These are phyloP conservation scores for Carallia brachiata DNA, from an alignment of 345 rosid genomes.

Conservation along the genomic window DNA sequence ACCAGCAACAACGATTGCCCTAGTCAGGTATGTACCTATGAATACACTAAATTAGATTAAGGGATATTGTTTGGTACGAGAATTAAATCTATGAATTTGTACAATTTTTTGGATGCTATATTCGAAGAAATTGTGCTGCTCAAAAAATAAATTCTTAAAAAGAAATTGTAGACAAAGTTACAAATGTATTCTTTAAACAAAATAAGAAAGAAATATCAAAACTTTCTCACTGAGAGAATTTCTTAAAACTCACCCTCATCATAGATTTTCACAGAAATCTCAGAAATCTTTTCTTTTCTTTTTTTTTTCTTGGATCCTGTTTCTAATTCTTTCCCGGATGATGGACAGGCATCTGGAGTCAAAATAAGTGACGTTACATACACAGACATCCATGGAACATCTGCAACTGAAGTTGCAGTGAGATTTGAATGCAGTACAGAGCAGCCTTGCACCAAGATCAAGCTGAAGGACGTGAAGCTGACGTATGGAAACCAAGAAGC, in stretches of 20 bases:
- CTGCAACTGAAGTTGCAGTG: conserved; percentile 53
- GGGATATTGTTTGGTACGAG: not conserved
- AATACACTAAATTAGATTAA: not conserved
- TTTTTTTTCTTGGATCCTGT: not conserved
- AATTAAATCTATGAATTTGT: not conserved
- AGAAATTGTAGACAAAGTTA: no score
- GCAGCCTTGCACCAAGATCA: conserved; percentile 51
- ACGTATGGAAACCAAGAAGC: conserved; percentile 37
- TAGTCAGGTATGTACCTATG: not conserved
- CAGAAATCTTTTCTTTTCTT: not conserved
- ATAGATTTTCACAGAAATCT: no score
- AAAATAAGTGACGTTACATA: conserved; percentile 59
- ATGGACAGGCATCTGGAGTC: conserved; percentile 53
- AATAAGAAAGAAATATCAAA: no score
- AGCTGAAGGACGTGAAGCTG: conserved; percentile 47
- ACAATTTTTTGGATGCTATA: not conserved
- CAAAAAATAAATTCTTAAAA: no score
- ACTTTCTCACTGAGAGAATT: no score
- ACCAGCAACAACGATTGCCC: conserved; percentile 13
- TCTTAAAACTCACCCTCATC: no score
- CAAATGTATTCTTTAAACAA: no score
- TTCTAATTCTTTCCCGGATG: not conserved
- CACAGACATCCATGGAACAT: conserved; percentile 59
- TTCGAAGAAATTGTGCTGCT: no score
- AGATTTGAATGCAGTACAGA: conserved; percentile 55